Percentiles rank a stretch among this genome's conserved stretches.
phyloP scores from a whole-genome alignment of 108 stramenopile species.

The Skeletonema marinoi region DNA sequence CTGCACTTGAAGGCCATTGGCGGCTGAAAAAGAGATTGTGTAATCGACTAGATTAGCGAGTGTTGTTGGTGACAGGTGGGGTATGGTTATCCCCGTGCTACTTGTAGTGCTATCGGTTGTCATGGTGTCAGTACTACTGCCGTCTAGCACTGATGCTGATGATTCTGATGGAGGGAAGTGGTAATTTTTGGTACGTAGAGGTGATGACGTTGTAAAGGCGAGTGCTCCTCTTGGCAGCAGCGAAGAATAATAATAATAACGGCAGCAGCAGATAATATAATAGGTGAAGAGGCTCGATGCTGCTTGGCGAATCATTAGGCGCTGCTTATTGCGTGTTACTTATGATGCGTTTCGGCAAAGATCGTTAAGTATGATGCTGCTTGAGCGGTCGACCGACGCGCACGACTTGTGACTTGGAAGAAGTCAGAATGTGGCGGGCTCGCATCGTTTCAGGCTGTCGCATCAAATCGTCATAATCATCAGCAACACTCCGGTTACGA shows the following conservation, averaged over 20 bases:
- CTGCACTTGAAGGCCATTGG: conserved; percentile 69
- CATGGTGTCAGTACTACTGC: too few species aligned
- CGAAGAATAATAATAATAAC: background rate
- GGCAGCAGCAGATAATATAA: background rate
- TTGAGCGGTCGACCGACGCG: too few species aligned
- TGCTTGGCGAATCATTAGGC: background rate
- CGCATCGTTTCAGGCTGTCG: too few species aligned
- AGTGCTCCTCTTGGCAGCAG: background rate
- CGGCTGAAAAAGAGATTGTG: conserved; percentile 65
- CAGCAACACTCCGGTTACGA: too few species aligned
- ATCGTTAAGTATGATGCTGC: too few species aligned
- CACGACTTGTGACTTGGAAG: too few species aligned
- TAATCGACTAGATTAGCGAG: conserved; percentile 21
- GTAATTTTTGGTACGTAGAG: background rate
- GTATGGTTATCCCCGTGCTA: background rate
- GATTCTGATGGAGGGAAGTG: background rate
- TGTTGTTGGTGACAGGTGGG: background rate
- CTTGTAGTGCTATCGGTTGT: background rate
- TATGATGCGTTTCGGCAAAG: too few species aligned
- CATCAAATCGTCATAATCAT: too few species aligned
- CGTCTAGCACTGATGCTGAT: too few species aligned
- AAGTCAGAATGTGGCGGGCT: too few species aligned
- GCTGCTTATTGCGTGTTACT: too few species aligned
- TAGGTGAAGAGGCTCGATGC: background rate
- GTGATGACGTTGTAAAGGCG: background rate